A percentile compares a stretch with the other conserved stretches of the same genome.
Evolutionary conservation across 768 basidiomycete species (phyloP).

Genomic region (Austroboletus eburneus): DNA sequence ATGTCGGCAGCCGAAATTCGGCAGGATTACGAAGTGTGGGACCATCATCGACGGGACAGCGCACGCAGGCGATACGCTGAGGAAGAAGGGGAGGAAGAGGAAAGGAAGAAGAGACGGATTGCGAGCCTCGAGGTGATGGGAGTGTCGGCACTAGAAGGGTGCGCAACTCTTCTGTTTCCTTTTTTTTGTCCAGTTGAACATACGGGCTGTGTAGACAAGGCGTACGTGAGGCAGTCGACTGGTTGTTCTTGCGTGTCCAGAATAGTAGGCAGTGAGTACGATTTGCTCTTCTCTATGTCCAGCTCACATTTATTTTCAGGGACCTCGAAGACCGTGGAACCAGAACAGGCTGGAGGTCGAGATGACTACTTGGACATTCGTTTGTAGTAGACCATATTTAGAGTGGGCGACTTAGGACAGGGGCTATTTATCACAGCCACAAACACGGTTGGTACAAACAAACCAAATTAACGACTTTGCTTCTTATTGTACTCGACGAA

Average conservation of each 20-base stretch:
- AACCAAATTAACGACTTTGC: neutral
- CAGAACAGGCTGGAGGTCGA: constrained; percentile 9
- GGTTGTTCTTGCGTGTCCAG: constrained; percentile 92
- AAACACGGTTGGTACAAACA: constrained; percentile 6
- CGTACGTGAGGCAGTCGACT: constrained; percentile 66
- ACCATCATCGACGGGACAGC: constrained; percentile 69
- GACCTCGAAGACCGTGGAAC: constrained; percentile 16
- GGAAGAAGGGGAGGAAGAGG: constrained; percentile 42
- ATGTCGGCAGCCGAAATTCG: constrained; percentile 89
- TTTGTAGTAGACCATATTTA: neutral
- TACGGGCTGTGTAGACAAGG: constrained; percentile 57
- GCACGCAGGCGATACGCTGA: constrained; percentile 52
- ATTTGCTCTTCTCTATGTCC: neutral
- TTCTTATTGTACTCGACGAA: too few species aligned
- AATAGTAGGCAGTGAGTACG: constrained; percentile 64
- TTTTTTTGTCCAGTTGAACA: neutral
- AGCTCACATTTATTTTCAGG: constrained; percentile 1
- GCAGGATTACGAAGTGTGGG: constrained; percentile 85
- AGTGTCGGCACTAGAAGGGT: constrained; percentile 90
- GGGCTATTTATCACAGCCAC: constrained; percentile 16
- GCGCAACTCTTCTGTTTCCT: constrained; percentile 15
- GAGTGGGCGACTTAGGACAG: too few species aligned
- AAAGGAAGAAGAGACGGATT: constrained; percentile 48
- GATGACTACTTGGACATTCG: neutral
- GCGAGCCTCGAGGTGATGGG: constrained; percentile 89